phyloP scores from a whole-genome alignment of 2,329 filamentous ascomycete species.

The Akanthomyces uredinophilus region DNA sequence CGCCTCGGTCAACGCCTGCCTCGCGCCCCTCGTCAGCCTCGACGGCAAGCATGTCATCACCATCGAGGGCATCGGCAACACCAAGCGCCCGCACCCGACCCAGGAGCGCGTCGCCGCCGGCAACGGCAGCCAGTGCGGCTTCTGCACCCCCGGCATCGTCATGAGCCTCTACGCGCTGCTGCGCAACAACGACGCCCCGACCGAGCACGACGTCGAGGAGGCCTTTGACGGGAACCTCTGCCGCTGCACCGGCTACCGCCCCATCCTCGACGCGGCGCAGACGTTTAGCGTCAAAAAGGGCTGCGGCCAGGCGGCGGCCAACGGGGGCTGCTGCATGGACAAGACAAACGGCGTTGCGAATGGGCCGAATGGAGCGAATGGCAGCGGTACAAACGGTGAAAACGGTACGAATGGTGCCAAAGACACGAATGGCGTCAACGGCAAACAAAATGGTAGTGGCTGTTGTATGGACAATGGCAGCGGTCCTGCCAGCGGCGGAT shows the following conservation, averaged over 20 bases:
- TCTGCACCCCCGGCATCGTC: conserved; percentile 96
- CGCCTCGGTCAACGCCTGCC: conserved; percentile 91
- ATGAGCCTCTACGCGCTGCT: conserved; percentile 95
- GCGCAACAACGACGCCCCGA: conserved; percentile 73
- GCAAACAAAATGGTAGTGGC: conserved; percentile 37
- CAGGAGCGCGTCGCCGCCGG: conserved; percentile 88
- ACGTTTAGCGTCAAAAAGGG: conserved; percentile 64
- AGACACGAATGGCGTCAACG: background rate
- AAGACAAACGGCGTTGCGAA: conserved; percentile 25
- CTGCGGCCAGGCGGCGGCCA: conserved; percentile 31
- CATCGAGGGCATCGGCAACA: conserved; percentile 89
- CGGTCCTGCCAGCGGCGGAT: conserved; percentile 41
- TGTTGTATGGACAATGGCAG: conserved; percentile 68
- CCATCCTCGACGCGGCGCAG: conserved; percentile 89
- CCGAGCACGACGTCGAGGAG: conserved; percentile 82
- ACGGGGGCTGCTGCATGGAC: conserved; percentile 14
- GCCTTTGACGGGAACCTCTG: conserved; percentile 96
- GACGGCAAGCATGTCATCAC: conserved; percentile 99
- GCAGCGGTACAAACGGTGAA: background rate
- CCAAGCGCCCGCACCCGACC: conserved; percentile 77
- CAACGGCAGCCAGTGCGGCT: conserved; percentile 89
- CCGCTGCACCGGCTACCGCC: conserved; percentile 89
- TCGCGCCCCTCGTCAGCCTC: conserved; percentile 85
- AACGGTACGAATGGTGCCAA: background rate
- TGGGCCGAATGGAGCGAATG: background rate